phyloP scores from a whole-genome alignment of 345 rosid species.

The Excoecaria agallocha region DNA sequence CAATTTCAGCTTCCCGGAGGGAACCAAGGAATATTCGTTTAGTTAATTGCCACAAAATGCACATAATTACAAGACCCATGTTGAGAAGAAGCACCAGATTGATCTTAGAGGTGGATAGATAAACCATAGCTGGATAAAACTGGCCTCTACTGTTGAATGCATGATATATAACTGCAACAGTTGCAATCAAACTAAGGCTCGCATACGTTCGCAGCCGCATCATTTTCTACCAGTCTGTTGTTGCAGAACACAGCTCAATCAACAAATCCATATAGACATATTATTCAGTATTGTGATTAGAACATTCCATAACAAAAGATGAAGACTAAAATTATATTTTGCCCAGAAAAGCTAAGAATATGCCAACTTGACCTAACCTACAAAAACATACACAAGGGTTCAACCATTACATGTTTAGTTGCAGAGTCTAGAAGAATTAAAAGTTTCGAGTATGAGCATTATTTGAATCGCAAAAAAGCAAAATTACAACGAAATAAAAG shows the following conservation, averaged over 20 bases:
- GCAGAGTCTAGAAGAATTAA: not conserved
- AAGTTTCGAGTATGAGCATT: not conserved
- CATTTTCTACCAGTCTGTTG: constrained; percentile 33
- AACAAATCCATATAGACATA: not conserved
- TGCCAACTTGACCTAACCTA: not conserved
- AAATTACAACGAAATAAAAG: not conserved
- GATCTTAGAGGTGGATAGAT: constrained; percentile 83
- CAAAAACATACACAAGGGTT: not conserved
- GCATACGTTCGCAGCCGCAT: constrained; percentile 78
- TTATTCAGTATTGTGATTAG: not conserved
- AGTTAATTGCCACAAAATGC: constrained; percentile 68
- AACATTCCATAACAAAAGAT: not conserved
- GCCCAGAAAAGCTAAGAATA: not conserved
- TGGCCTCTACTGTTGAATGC: constrained; percentile 82
- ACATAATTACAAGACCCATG: constrained; percentile 83
- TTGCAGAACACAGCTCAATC: not conserved
- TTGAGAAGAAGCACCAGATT: constrained; percentile 73
- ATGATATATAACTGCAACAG: constrained; percentile 64
- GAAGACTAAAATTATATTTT: not conserved
- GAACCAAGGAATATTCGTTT: constrained; percentile 79
- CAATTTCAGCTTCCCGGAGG: constrained; percentile 93
- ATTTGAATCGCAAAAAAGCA: not conserved
- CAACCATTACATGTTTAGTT: not conserved
- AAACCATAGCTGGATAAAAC: constrained; percentile 86
- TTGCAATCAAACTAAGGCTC: constrained; percentile 54